Evolutionary conservation across 805 yeast genomes (phyloP), one percentile per base, ranked within the genome.

Genomic region (Aciculoconidium aculeatum): DNA sequence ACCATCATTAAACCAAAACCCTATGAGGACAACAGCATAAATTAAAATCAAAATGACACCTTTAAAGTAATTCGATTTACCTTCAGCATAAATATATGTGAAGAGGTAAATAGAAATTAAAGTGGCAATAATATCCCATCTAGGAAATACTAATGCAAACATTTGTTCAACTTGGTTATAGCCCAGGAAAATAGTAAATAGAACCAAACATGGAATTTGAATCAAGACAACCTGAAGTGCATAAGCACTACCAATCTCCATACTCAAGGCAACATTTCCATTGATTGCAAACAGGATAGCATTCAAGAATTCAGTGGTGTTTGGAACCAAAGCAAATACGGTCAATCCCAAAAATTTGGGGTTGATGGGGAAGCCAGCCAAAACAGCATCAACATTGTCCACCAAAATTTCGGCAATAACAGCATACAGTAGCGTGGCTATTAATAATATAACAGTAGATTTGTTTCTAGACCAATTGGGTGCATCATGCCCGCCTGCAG

Each of bases 201-300:
- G 49, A 7, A 87, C 94, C 49, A 92, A 70, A 2, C 92, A 78
- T 1, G 98, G 98, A 26, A 92, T 84, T 53, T 92, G 98, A 41
- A 92, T 67, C 35, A 92, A 64, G 44, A 95, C 90, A 10, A 92
- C 98, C 55, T 92, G 98, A 35, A 92, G 66, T 0, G 95, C 98
- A 52, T 92, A 92, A 0, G 98, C 98, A 39, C 94, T 79, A 36
- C 98, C 98, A 55, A 92, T 92, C 52, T 92, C 98, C 95, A 92
- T 84, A 3, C 95, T 84, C 25, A 92, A 64, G 1, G 98, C 95
- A 31, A 92, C 95, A 43, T 92, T 92, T 1, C 98, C 98, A 44
- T 90, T 77, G 43, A 86, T 76, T 0, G 98, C 98, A 63, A 92
- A 92, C 15, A 96, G 87, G 34, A 92, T 88, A 45, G 97, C 98